Base-by-base conservation (phyloP, 106 monocot species). In the Phalaenopsis equestris region DNA sequence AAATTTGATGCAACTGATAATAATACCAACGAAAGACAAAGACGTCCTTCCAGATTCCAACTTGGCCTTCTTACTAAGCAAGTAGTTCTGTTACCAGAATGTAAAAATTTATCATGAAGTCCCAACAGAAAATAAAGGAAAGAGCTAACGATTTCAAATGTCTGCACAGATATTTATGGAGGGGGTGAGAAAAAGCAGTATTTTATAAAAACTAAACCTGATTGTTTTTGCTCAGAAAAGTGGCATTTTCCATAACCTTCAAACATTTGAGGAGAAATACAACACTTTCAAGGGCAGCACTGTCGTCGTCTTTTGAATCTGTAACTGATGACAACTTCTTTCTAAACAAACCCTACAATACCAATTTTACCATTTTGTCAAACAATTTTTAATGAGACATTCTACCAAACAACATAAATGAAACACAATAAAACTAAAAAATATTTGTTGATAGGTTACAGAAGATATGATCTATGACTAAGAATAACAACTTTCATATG, bases 191-290 rank as follows among this genome's bases (percentile, higher is more conserved):
- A 42, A 36, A 72, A 18, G 5, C 10, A 6, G 21, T 43, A 72
- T 11, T 73, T 74, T 2, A 42, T 45, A 74, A 74, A 19, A 5
- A 8, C 24, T 41, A 70, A 86, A 90, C 99, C 99, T 99, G 95
- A 83, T 99, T 99, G 79, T 93, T 88, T 79, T 88, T 93, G 80
- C 99, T 99, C 83, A 95, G 64, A 86, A 95, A 99, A 79, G 93
- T 95, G 17, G 95, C 99, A 86, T 99, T 99, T 82, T 99, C 99
- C 95, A 99, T 88, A 43, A 99, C 87, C 79, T 99, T 95, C 78
- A 99, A 84, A 80, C 99, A 99, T 81, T 95, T 99, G 77, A 91
- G 87, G 46, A 99, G 87, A 82, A 95, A 83, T 4, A 81, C 67
- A 19, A 84, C 82, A 85, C 93, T 90, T 85, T 91, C 83, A 82